Evolutionary conservation across 2,329 filamentous ascomycete genomes (phyloP).

Genomic region (Colletotrichum tropicicola): DNA sequence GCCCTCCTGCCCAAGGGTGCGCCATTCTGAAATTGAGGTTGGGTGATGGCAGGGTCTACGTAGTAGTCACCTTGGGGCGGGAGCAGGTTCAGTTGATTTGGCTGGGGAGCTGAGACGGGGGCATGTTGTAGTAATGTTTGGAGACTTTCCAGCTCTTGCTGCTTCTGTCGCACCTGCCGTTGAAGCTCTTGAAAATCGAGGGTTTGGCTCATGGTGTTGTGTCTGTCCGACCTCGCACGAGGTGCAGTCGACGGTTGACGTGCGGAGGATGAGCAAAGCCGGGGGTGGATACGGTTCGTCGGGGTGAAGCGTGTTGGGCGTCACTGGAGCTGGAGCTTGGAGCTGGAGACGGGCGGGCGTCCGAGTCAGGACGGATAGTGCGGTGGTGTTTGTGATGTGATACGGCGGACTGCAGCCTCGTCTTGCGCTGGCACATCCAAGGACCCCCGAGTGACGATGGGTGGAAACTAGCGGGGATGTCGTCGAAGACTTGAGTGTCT

Average conservation of each 20-base stretch:
- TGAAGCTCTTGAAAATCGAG: constrained; percentile 26
- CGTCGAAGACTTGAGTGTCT: constrained; percentile 3
- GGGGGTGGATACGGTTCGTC: too few relatives aligned
- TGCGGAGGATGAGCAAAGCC: too few relatives aligned
- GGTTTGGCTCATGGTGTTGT: constrained; percentile 28
- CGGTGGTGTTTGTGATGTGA: constrained; percentile 4
- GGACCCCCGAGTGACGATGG: constrained; percentile 16
- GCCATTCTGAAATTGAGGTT: constrained; percentile 18
- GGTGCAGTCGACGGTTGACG: too few relatives aligned
- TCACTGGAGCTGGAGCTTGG: too few relatives aligned
- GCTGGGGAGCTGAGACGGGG: constrained; percentile 6
- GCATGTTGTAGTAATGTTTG: constrained; percentile 19
- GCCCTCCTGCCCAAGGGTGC: constrained; percentile 8
- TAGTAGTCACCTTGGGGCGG: constrained; percentile 20
- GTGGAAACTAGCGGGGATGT: constrained; percentile 13
- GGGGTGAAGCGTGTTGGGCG: too few relatives aligned
- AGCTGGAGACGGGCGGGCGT: neutral
- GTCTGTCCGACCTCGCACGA: neutral
- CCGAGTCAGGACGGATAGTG: constrained; percentile 12
- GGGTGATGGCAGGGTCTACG: constrained; percentile 16
- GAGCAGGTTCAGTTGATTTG: constrained; percentile 9
- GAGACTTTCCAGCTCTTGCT: constrained; percentile 28
- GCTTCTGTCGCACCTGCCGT: constrained; percentile 26
- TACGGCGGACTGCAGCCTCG: constrained; percentile 24
- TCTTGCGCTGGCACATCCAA: constrained; percentile 18